Base-by-base conservation (phyloP, 495 filamentous ascomycete genomes). In the Penicillium arizonense region DNA sequence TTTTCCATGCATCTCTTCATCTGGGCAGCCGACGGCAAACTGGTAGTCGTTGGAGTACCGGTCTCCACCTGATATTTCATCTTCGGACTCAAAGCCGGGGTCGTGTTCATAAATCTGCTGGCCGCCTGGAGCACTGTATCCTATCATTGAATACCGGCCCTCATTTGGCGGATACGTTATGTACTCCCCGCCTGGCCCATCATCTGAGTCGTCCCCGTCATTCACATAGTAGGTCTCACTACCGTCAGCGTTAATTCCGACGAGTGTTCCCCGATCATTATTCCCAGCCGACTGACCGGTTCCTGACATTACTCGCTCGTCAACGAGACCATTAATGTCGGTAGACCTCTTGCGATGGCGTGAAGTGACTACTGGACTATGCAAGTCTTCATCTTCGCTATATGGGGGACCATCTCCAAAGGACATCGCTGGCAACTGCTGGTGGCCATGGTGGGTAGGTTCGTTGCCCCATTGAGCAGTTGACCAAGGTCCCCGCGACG, bases 1-100 rank as follows among this genome's bases (percentile, higher is more conserved):
- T 63, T 96, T 96, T 37, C 93, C 93, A 64, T 96, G 90, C 89
- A 96, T 96, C 66, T 96, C 92, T 70, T 97, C 93, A 61, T 96
- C 93, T 7, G 93, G 91, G 21, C 89, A 95, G 18, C 90, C 91
- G 53, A 97, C 96, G 5, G 90, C 93, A 62, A 97, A 96, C 59
- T 94, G 88, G 68, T 96, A 96, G 61, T 96, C 89, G 45, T 87
- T 83, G 24, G 89, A 91, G 61, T 89, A 95, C 55, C 90, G 78
- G 32, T 87, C 77, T 52, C 82, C 82, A 40, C 55, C 75, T 45
- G 78, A 77, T 34, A 78, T 79, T 16, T 79, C 76, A 32, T 86
- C 82, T 33, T 86, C 83, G 10, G 82, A 86, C 24, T 84, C 85
- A 34, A 81, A 81, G n/a, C 68, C 71, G 3, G 62, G 55, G 13